Percentiles rank a stretch among this genome's conserved stretches.
Evolutionary conservation across 371 early-diverging fungal species (phyloP).

Genomic region (Furculomyces boomerangus): DNA sequence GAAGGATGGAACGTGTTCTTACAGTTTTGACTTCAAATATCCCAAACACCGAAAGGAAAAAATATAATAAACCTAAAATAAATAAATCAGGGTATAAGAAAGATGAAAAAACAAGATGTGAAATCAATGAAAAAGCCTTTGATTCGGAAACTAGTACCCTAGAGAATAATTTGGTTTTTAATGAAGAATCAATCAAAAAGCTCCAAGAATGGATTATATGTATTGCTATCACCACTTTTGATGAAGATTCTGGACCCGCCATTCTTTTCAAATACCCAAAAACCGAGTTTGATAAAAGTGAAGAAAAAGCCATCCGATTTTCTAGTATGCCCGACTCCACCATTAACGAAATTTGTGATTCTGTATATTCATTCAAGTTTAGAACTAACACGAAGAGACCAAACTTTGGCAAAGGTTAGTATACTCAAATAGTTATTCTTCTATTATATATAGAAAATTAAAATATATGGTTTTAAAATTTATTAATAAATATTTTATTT

Average conservation of each 20-base stretch:
- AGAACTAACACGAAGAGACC: constrained; percentile 37
- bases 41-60: no score
- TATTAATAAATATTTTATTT: no score
- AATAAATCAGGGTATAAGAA: no score
- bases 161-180: background rate
- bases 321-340: constrained; percentile 93
- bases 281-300: constrained; percentile 44
- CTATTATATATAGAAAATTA: no score
- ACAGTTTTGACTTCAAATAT: no score
- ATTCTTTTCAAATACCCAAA: constrained; percentile 74
- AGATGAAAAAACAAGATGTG: no score
- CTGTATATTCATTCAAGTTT: constrained; percentile 72
- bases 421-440: constrained; percentile 23
- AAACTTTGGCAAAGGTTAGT: constrained; percentile 26
- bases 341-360: constrained; percentile 77
- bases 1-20: no score
- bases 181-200: constrained; percentile 6
- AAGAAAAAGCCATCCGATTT: constrained; percentile 76
- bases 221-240: constrained; percentile 85
- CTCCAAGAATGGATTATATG: constrained; percentile 69
- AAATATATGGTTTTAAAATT: no score
- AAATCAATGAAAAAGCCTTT: no score
- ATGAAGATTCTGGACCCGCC: constrained; percentile 82
- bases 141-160: background rate
- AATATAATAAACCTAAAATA: no score